Base-by-base conservation (phyloP, 169 alveolate genomes). In the Plasmodium falciparum region DNA sequence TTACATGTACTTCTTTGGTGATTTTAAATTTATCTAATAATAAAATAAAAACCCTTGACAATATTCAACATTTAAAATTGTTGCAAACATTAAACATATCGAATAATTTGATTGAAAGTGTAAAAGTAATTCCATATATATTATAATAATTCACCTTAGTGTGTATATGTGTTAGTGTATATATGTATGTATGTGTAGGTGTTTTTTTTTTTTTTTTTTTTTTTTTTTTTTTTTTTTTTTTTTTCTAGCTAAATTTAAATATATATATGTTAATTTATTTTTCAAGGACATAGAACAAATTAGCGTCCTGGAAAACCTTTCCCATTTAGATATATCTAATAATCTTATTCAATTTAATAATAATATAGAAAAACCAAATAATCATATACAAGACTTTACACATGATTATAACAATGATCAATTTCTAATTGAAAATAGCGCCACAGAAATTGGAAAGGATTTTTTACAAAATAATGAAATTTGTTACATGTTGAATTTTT, bases 21-120 rank as follows among this genome's bases (percentile, higher is more conserved):
- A 89, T 93, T 73, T 86, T 98, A 67, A 97, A 98, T 93, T 92
- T 98, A 26, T 93, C 97, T 20, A 98, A 98, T 86, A 98, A 98
- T 91, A 74, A 94, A 88, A 95, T 98, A 26, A 78, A 80, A 58
- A 95, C 75, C 71, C 70, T 92, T 52, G 66, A 61, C 61, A 93
- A 93, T 58, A 92, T 94, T 45, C 54, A 45, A 13, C 89, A 63
- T 17, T 59, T 76, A 29, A 76, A 76, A 56, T 47, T 52, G 56
- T 59, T 76, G 29, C 89, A 76, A 52, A 76, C 89, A 1, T 65
- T 76, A 39, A 76, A 76, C 12, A 54, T 76, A 5, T 76, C 89
- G 15, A 66, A 66, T 61, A 76, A 76, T 58, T 69, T 76, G 9
- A 47, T 76, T 43, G 89, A 76, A 33, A 39, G 29, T 39, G 50